Percentiles rank a stretch among this genome's conserved stretches.
These are phyloP conservation scores for Hibiscus mutabilis DNA, from an alignment of 345 rosid genomes.

Conservation along the genomic window DNA sequence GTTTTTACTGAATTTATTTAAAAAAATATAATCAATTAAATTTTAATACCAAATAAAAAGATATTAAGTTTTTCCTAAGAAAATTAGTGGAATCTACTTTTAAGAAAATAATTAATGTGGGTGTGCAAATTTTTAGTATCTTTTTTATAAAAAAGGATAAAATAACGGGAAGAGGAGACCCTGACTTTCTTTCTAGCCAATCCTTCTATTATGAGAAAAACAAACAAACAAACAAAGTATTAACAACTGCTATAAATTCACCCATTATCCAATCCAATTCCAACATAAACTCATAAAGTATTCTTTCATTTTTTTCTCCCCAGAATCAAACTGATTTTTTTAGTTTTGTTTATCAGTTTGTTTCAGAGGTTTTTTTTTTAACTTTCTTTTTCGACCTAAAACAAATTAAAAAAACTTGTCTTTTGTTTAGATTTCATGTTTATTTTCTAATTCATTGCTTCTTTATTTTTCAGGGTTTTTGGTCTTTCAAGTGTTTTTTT, in stretches of 20 bases:
- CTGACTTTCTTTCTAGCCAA: neutral
- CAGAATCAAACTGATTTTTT: conserved; percentile 18
- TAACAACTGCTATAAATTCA: neutral
- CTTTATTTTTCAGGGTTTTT: neutral
- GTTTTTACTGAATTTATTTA: no score
- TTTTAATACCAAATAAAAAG: neutral
- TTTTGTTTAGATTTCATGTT: neutral
- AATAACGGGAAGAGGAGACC: neutral
- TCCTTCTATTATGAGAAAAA: neutral
- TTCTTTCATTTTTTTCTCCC: conserved; percentile 8
- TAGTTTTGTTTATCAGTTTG: neutral
- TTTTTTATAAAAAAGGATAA: neutral
- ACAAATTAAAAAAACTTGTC: neutral
- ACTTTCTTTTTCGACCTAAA: neutral
- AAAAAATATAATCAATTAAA: no score
- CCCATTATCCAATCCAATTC: neutral
- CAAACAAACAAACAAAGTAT: neutral
- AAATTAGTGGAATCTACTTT: neutral
- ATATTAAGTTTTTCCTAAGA: neutral
- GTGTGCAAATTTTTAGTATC: no score
- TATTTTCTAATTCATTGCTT: neutral
- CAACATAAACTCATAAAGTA: neutral
- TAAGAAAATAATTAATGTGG: neutral
- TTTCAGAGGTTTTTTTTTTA: conserved; percentile 5
- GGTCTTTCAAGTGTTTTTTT: neutral